Evolutionary conservation across 257 asterid species (phyloP).

Genomic region (Oldenlandia corymbosa): DNA sequence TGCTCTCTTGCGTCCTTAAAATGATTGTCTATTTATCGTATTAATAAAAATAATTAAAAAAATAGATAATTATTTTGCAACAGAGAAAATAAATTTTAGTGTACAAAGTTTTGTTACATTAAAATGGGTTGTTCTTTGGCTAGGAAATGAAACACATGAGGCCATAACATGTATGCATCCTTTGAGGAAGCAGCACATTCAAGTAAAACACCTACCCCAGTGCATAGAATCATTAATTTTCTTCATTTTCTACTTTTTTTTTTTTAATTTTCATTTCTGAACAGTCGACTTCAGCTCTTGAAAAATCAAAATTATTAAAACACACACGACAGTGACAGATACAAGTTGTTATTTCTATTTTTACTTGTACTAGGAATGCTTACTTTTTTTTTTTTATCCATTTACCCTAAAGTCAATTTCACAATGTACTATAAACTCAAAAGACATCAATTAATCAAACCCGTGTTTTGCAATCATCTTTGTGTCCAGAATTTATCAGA

Average conservation of each 20-base stretch:
- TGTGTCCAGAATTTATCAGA: constrained; percentile 8
- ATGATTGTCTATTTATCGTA: no score
- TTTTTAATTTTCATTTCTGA: neutral
- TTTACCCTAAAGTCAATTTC: neutral
- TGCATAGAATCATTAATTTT: constrained; percentile 18
- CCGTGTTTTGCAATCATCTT: constrained; percentile 3
- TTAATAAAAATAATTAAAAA: no score
- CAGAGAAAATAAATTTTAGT: no score
- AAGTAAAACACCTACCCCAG: constrained; percentile 28
- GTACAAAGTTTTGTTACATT: no score
- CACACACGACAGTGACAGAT: constrained; percentile 16
- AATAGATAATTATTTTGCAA: no score
- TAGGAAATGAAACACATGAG: constrained; percentile 7
- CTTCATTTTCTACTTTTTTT: no score
- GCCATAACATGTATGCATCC: constrained; percentile 14
- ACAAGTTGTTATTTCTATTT: neutral
- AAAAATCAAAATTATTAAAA: no score
- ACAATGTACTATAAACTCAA: neutral
- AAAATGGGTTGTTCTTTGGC: constrained; percentile 1
- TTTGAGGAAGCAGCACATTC: constrained; percentile 17
- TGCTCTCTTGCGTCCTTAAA: no score
- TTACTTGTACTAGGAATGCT: neutral
- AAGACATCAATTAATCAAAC: neutral
- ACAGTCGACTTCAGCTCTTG: constrained; percentile 36
- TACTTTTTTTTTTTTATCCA: no score